A percentile compares a stretch with the other conserved stretches of the same genome.
Conservation (phyloP, 257 asterid genomes). For the Pogostemon cablin region DNA sequence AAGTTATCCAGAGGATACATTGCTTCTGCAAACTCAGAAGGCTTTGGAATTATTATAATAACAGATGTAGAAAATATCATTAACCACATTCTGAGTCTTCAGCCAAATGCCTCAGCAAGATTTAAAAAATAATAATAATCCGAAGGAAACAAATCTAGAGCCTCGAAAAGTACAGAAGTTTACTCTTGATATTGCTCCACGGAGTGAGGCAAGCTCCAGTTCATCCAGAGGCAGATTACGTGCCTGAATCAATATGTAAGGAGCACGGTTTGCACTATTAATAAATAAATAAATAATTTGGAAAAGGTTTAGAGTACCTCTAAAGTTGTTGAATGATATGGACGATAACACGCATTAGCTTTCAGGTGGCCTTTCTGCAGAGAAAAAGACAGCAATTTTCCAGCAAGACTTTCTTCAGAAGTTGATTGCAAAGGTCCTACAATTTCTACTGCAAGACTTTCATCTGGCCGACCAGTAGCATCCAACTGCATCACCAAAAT, state of each 20-base stretch:
- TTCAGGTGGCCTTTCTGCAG: slow-evolving; percentile 96
- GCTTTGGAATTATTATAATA: slow-evolving; percentile 4
- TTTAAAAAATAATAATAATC: slow-evolving; percentile 18
- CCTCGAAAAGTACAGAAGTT: slow-evolving; percentile 34
- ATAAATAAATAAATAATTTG: slow-evolving; percentile 21
- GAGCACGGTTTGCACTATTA: slow-evolving; percentile 25
- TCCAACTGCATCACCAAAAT: slow-evolving; percentile 73
- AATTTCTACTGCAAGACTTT: slow-evolving; percentile 85
- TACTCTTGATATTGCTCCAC: slow-evolving; percentile 94
- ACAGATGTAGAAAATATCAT: slow-evolving; percentile 23
- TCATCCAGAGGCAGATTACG: slow-evolving; percentile 96
- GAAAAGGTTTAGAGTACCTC: slow-evolving; percentile 61
- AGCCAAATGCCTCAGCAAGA: slow-evolving; percentile 20
- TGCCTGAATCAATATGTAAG: slow-evolving; percentile 57
- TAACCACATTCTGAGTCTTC: slow-evolving; percentile 13
- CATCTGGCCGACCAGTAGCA: slow-evolving; percentile 97
- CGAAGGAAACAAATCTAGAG: slow-evolving; percentile 19
- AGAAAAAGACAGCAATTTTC: slow-evolving; percentile 79
- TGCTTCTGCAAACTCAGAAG: slow-evolving; percentile 11
- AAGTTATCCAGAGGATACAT: slow-evolving; percentile 27
- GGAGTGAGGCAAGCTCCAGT: slow-evolving; percentile 97
- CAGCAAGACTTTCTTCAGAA: slow-evolving; percentile 78
- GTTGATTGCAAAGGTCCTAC: slow-evolving; percentile 85
- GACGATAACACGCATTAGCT: slow-evolving; percentile 79
- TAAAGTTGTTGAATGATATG: slow-evolving; percentile 82